These are phyloP conservation scores for Globisporangium camurandrum DNA, from an alignment of 352 stramenopile genomes.

Conservation along the genomic window DNA sequence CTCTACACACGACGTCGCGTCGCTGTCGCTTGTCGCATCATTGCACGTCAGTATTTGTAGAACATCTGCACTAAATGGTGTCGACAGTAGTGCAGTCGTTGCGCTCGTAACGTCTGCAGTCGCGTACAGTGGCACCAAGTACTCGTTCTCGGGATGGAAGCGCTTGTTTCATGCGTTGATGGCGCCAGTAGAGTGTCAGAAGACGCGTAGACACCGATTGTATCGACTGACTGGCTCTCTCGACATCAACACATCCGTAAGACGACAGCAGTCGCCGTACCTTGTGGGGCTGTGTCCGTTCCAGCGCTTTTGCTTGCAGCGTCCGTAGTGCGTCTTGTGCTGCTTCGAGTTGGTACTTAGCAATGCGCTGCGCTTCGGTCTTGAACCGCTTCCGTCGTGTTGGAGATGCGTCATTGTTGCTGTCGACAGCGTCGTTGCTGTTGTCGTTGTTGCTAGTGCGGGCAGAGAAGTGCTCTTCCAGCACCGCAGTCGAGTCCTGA, in stretches of 20 bases:
- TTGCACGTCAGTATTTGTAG: constrained; percentile 6
- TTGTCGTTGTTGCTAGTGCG: constrained; percentile 8
- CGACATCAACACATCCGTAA: neutral
- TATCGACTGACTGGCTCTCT: too few relatives aligned
- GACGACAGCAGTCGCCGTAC: neutral
- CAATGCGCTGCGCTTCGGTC: constrained; percentile 8
- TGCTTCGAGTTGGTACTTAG: constrained; percentile 3
- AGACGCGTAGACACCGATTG: too few relatives aligned
- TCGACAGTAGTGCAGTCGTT: constrained; percentile 18
- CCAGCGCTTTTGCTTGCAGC: neutral
- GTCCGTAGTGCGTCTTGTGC: too few relatives aligned
- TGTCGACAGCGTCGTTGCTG: constrained; percentile 7
- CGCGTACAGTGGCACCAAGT: constrained; percentile 42
- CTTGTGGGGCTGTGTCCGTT: neutral
- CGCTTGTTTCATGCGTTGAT: too few relatives aligned
- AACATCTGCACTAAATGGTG: constrained; percentile 21
- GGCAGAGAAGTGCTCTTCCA: constrained; percentile 16
- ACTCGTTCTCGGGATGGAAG: constrained; percentile 43
- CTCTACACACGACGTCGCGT: neutral
- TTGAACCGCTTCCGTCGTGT: too few relatives aligned
- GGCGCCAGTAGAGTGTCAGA: too few relatives aligned
- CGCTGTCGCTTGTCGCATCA: neutral
- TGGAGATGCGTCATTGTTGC: too few relatives aligned
- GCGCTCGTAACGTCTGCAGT: constrained; percentile 20
- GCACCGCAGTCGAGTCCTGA: constrained; percentile 28